phyloP scores from a whole-genome alignment of 177 flowering plant genomes.

The Tripterygium wilfordii region DNA sequence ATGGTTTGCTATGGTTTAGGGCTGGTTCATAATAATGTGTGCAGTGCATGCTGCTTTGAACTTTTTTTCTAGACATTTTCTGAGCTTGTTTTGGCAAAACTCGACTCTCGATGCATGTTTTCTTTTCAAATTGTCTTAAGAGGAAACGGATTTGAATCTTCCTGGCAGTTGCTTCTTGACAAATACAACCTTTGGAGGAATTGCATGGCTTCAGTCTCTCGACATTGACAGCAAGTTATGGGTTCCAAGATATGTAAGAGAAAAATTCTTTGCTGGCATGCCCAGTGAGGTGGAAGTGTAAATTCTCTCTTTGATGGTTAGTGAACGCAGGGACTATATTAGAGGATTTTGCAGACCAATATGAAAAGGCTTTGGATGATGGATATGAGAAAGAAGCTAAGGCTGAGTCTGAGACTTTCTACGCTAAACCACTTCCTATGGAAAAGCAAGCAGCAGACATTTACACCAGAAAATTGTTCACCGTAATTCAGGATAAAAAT shows the following conservation, averaged over 20 bases:
- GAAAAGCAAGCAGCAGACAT: constrained; percentile 40
- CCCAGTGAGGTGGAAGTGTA: constrained; percentile 22
- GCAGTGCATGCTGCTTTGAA: too few relatives aligned
- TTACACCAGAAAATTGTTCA: constrained; percentile 34
- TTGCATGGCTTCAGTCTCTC: constrained; percentile 34
- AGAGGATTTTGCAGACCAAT: constrained; percentile 31
- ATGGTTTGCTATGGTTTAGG: too few relatives aligned
- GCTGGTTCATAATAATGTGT: too few relatives aligned
- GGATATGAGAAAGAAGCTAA: constrained; percentile 31
- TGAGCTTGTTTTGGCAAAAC: too few relatives aligned
- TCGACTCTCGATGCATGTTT: too few relatives aligned
- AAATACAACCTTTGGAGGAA: constrained; percentile 24
- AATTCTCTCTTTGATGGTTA: constrained; percentile 43
- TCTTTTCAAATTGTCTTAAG: too few relatives aligned
- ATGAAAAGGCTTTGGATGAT: constrained; percentile 32
- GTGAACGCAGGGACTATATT: constrained; percentile 34
- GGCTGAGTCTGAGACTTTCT: constrained; percentile 35
- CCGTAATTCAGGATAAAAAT: constrained; percentile 30
- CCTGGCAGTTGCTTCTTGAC: constrained; percentile 29
- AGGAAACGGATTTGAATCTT: constrained; percentile 31
- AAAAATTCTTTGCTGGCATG: constrained; percentile 35
- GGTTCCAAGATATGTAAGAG: constrained; percentile 28
- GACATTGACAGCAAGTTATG: constrained; percentile 28
- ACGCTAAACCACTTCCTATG: constrained; percentile 28
- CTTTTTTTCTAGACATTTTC: too few relatives aligned